These are phyloP conservation scores for Aureobasidium sp. DNA, from an alignment of 2,329 filamentous ascomycete species.

Conservation along the genomic window DNA sequence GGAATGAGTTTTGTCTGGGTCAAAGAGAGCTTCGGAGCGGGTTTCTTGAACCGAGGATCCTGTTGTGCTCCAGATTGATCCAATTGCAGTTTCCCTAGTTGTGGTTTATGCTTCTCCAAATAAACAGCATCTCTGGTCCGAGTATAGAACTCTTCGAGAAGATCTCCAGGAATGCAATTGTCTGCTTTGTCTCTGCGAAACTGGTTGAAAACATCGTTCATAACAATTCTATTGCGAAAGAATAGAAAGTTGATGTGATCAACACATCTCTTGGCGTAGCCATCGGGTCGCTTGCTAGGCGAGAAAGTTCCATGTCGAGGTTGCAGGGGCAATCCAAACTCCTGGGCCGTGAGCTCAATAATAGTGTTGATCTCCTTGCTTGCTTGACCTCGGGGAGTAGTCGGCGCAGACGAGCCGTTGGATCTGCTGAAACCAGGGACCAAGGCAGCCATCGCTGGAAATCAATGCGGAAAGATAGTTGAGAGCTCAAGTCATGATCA, in stretches of 20 bases:
- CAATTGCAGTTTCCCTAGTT: not conserved
- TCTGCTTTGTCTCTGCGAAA: conserved; percentile 5
- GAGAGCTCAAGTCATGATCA: not conserved
- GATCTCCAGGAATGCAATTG: not conserved
- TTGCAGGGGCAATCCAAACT: conserved; percentile 5
- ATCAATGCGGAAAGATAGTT: not conserved
- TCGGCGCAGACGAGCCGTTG: conserved; percentile 7
- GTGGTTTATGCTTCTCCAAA: conserved; percentile 5
- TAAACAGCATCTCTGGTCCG: not conserved
- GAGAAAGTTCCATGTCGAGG: conserved; percentile 5
- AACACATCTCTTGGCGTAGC: not conserved
- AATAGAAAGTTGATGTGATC: conserved; percentile 13
- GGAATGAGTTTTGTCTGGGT: conserved; percentile 4
- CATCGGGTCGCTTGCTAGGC: not conserved
- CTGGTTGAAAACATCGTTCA: conserved; percentile 9
- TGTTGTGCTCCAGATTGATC: not conserved
- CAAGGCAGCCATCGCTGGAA: not conserved
- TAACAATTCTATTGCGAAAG: conserved; percentile 11
- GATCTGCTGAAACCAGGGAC: not conserved
- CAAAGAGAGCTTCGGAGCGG: not conserved
- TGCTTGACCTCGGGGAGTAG: conserved; percentile 10
- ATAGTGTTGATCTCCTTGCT: conserved; percentile 12
- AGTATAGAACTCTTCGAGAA: not conserved
- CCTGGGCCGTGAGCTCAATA: not conserved
- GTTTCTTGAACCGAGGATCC: not conserved